A percentile compares a stretch with the other conserved stretches of the same genome.
Evolutionary conservation across 176 grass and related monocot species (phyloP).

Genomic region (Eleusine indica): DNA sequence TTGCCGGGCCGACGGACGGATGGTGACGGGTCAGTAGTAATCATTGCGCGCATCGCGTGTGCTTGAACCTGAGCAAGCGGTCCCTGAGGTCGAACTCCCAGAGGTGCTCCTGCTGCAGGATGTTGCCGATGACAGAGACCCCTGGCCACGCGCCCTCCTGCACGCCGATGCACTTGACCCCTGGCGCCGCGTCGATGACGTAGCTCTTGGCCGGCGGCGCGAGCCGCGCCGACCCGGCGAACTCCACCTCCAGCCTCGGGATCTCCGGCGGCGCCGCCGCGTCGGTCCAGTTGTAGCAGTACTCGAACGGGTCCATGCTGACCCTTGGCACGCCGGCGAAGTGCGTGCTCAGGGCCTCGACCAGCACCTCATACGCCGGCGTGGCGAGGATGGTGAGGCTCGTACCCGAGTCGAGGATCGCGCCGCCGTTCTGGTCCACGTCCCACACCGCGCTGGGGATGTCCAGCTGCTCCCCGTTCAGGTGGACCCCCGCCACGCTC

Average conservation of each 20-base stretch:
- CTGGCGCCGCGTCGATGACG: conserved; percentile 74
- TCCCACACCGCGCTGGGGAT: conserved; percentile 75
- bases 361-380: conserved; percentile 71
- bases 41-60: conserved; percentile 45
- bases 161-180: conserved; percentile 81
- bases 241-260: conserved; percentile 66
- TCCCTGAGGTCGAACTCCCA: conserved; percentile 92
- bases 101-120: conserved; percentile 89
- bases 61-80: conserved; percentile 64
- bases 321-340: conserved; percentile 54
- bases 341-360: conserved; percentile 48
- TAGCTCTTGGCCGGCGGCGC: conserved; percentile 88
- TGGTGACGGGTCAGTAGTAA: background rate
- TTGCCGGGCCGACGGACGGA: too few relatives aligned
- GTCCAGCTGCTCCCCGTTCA: conserved; percentile 41
- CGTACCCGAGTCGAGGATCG: conserved; percentile 85
- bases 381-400: conserved; percentile 67
- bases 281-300: conserved; percentile 95
- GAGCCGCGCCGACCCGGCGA: conserved; percentile 55
- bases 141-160: conserved; percentile 65
- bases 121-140: conserved; percentile 76
- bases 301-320: conserved; percentile 69
- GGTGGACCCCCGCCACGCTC: conserved; percentile 39
- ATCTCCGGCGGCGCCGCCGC: background rate
- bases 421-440: conserved; percentile 52